Conservation (phyloP, 2,329 filamentous ascomycete species). For the Aplosporella prunicola region DNA sequence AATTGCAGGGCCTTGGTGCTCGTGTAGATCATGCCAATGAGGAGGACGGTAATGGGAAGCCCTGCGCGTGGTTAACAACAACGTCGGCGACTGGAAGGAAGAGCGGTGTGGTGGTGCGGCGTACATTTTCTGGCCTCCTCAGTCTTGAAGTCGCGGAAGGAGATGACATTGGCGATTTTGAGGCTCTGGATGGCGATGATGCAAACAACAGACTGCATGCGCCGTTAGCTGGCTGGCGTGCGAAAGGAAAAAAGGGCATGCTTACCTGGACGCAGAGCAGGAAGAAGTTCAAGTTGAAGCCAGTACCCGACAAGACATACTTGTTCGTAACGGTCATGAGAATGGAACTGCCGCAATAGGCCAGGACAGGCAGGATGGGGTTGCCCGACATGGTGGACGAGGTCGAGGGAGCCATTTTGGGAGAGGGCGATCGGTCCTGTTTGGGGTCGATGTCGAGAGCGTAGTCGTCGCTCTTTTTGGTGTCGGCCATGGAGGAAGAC, state of each 20-base stretch:
- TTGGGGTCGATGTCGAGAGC: slow-evolving; percentile 51
- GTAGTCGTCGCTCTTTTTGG: slow-evolving; percentile 77
- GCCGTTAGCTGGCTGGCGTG: slow-evolving; percentile 14
- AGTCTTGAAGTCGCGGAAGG: slow-evolving; percentile 71
- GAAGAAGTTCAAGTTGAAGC: slow-evolving; percentile 96
- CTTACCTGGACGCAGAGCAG: slow-evolving; percentile 84
- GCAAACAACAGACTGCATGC: slow-evolving; percentile 70
- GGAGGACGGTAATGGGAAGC: slow-evolving; percentile 91
- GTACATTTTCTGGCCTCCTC: slow-evolving; percentile 89
- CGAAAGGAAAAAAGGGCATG: background rate
- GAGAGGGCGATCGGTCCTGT: slow-evolving; percentile 41
- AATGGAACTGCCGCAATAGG: slow-evolving; percentile 94
- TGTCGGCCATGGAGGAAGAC: slow-evolving; percentile 66
- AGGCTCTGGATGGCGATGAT: slow-evolving; percentile 72
- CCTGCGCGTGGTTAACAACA: slow-evolving; percentile 43
- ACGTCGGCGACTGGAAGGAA: background rate
- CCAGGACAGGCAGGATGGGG: slow-evolving; percentile 68
- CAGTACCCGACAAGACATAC: slow-evolving; percentile 82
- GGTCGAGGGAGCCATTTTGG: slow-evolving; percentile 40
- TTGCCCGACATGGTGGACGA: slow-evolving; percentile 54
- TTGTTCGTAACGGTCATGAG: slow-evolving; percentile 99
- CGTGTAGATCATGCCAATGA: slow-evolving; percentile 99
- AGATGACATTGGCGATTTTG: slow-evolving; percentile 75
- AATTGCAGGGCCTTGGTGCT: slow-evolving; percentile 91
- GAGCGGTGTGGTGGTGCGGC: slow-evolving; percentile 23